Base-by-base conservation (phyloP, 257 asterid genomes). In the Plectranthus barbatus region DNA sequence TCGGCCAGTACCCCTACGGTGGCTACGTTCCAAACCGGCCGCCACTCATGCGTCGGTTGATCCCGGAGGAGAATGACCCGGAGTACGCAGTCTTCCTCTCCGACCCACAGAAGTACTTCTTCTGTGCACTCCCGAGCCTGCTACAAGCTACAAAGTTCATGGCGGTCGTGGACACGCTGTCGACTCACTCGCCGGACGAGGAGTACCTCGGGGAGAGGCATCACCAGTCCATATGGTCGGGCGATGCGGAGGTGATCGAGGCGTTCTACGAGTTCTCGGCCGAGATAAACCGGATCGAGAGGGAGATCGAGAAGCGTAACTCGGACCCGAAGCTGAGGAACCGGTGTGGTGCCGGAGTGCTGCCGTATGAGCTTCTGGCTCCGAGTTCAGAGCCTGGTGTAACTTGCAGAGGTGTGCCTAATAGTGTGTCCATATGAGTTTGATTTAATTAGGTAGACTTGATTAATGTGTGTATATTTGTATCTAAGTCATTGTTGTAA, bases 1-100 rank as follows among this genome's bases (percentile, higher is more conserved):
- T 93, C 29, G 99, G 99, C 31, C 99, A 93, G 55, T 90, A 90
- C 76, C 96, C 99, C 0, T 93, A 90, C 14, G 97, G 97, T 0
- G 99, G 99, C 0, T 93, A 93, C 53, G 91, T 93, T 11, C 99
- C 99, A 0, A 93, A 93, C 77, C 85, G 97, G 19, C 99, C 99
- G 0, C 93, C 99, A 0, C 78, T 93, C 37, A 80, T 87, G 92
- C 96, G 92, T 0, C 76, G 97, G 2, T 17, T 90, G 44, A 80
- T 90, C 48, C 99, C 97, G 1, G 82, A 82, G 0, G 90, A 87
- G 69, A 77, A 64, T 4, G 97, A 90, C 42, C 87, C 88, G 0
- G 99, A 93, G 65, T 85, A 87, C n/a, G 70, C 84, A 0, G 66
- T 82, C 1, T 87, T 93, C 70, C 50, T 66, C 0, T 60, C 83